Evolutionary conservation across 164 flowering plant species (phyloP).

Genomic region (Nelumbo lutea): DNA sequence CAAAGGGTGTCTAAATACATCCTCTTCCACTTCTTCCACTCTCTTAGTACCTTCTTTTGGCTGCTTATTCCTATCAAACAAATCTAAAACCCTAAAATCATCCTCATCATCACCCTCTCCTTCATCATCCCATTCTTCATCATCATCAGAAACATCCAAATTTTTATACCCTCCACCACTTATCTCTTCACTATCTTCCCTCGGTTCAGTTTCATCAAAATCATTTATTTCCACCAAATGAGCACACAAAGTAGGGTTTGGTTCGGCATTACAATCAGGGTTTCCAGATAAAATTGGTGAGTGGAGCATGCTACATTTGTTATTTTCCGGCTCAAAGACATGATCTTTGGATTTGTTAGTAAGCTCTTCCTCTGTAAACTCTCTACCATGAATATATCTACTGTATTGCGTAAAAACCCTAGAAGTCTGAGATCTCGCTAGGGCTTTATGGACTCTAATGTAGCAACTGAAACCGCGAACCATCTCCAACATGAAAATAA

Average conservation of each 20-base stretch:
- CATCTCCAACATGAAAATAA: not conserved
- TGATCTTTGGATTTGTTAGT: conserved; percentile 4
- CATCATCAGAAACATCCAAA: conserved; percentile 14
- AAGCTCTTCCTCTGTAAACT: not conserved
- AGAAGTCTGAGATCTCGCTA: not conserved
- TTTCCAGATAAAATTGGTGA: conserved; percentile 25
- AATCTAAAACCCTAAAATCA: conserved; percentile 36
- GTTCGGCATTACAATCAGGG: conserved; percentile 5
- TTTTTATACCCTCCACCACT: not conserved
- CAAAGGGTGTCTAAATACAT: conserved; percentile 60
- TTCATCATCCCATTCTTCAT: conserved; percentile 22
- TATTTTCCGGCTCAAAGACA: conserved; percentile 1
- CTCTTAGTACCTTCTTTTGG: conserved; percentile 18
- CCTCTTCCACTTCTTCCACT: conserved; percentile 32
- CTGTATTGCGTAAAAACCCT: not conserved
- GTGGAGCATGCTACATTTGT: conserved; percentile 5
- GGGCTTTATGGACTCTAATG: conserved; percentile 1
- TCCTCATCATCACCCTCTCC: conserved; percentile 27
- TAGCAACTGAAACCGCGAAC: not conserved
- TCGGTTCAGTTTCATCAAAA: conserved; percentile 12
- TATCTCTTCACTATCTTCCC: not conserved
- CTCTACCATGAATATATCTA: conserved; percentile 5
- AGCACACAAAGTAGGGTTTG: not conserved
- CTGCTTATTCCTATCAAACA: conserved; percentile 13
- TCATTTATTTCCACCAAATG: conserved; percentile 6